Evolutionary conservation across 1,284 basidiomycete species (phyloP).

Genomic region (Cutaneotrichosporon spelunceum): DNA sequence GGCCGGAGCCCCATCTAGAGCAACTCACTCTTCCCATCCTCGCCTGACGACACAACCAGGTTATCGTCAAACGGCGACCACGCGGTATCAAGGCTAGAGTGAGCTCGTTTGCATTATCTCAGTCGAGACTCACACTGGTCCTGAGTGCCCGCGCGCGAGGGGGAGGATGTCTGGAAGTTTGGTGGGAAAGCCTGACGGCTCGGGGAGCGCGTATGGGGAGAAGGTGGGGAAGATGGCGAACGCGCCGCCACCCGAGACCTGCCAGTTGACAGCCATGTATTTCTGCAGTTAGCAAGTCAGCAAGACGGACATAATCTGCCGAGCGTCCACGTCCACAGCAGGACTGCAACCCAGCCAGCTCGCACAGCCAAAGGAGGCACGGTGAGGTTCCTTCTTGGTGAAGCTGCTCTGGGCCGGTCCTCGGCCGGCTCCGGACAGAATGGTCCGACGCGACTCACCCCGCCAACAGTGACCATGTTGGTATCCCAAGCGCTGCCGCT

Average conservation of each 20-base stretch:
- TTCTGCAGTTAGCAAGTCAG: conserved; percentile 24
- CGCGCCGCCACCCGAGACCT: conserved; percentile 86
- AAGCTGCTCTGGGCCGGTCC: neutral
- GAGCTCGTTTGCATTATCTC: neutral
- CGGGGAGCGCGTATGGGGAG: conserved; percentile 60
- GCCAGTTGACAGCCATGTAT: conserved; percentile 73
- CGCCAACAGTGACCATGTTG: conserved; percentile 84
- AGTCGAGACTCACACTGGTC: conserved; percentile 41
- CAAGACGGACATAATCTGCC: too few relatives aligned
- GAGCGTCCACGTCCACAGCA: neutral
- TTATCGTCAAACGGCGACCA: conserved; percentile 94
- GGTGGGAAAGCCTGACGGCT: conserved; percentile 60
- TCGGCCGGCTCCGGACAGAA: neutral
- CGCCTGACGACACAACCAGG: conserved; percentile 82
- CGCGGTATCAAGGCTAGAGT: conserved; percentile 84
- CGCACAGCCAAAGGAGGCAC: neutral
- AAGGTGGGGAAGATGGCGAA: conserved; percentile 87
- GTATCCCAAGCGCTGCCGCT: conserved; percentile 94
- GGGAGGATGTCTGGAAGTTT: conserved; percentile 92
- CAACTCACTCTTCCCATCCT: conserved; percentile 72
- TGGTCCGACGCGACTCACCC: conserved; percentile 54
- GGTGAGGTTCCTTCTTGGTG: neutral
- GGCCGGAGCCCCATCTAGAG: neutral
- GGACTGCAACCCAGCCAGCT: neutral
- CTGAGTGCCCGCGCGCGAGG: conserved; percentile 71